A percentile compares a stretch with the other conserved stretches of the same genome.
Evolutionary conservation across 768 basidiomycete species (phyloP).

Genomic region (Lepiota brunneoincarnata): DNA sequence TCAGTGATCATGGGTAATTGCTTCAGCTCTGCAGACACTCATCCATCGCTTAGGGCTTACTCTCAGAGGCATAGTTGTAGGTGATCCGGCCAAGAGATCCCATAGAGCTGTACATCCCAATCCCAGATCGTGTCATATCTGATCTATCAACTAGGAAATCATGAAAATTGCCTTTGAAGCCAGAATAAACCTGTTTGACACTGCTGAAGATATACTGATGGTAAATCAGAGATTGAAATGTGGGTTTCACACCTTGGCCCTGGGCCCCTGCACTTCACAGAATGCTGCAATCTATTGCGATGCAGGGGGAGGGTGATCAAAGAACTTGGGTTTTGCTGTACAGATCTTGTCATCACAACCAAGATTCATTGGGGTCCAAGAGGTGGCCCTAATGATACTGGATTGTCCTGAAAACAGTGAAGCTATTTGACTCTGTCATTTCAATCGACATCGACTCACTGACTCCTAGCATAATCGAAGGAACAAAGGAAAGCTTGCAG

Average conservation of each 20-base stretch:
- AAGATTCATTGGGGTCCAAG: conserved; percentile 73
- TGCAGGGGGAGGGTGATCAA: conserved; percentile 63
- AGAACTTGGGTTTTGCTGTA: conserved; percentile 63
- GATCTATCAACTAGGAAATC: conserved; percentile 47
- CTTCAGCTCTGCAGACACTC: neutral
- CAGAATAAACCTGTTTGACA: conserved; percentile 73
- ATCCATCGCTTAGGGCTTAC: conserved; percentile 31
- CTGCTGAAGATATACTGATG: conserved; percentile 60
- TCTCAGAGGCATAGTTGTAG: conserved; percentile 55
- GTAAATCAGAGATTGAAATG: conserved; percentile 73
- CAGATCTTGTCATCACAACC: conserved; percentile 68
- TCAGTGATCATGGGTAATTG: conserved; percentile 20
- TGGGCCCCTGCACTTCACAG: neutral
- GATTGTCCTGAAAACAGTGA: conserved; percentile 55
- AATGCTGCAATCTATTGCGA: neutral
- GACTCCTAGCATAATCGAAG: conserved; percentile 62
- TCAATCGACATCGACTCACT: neutral
- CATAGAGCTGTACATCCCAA: neutral
- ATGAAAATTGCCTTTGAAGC: conserved; percentile 70
- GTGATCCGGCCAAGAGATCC: conserved; percentile 63
- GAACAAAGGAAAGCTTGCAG: conserved; percentile 56
- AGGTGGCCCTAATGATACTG: conserved; percentile 51
- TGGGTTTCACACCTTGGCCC: conserved; percentile 20
- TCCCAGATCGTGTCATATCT: neutral
- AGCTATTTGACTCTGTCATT: conserved; percentile 12